A percentile compares a stretch with the other conserved stretches of the same genome.
phyloP scores from a whole-genome alignment of 2,329 filamentous ascomycete species.

The Alternaria consortialis region DNA sequence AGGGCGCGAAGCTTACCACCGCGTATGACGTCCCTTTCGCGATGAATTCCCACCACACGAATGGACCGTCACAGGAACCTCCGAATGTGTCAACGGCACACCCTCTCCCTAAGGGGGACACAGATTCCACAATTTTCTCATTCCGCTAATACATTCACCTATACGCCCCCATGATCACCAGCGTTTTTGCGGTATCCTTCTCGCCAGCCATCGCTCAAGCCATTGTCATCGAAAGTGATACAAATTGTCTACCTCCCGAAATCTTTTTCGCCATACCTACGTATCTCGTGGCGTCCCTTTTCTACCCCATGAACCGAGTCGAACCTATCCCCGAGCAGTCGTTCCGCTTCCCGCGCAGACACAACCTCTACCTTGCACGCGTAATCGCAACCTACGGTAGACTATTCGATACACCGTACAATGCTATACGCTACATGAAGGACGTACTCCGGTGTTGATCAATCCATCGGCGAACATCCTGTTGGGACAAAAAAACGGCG shows the following conservation, averaged over 20 bases:
- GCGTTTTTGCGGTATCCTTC: conserved; percentile 12
- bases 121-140: not conserved
- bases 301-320: conserved; percentile 20
- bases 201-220: conserved; percentile 6
- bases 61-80: not conserved
- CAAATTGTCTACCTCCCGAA: conserved; percentile 3
- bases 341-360: conserved; percentile 28
- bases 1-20: conserved; percentile 5
- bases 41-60: not conserved
- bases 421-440: conserved; percentile 13
- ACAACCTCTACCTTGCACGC: conserved; percentile 21
- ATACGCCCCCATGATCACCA: conserved; percentile 27
- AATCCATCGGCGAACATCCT: conserved; percentile 18
- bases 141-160: conserved; percentile 23
- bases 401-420: conserved; percentile 23
- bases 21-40: not conserved
- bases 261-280: conserved; percentile 23
- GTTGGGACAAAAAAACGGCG: conserved; percentile 18
- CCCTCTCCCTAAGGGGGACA: not conserved
- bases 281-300: conserved; percentile 20
- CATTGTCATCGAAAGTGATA: not conserved
- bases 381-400: conserved; percentile 28
- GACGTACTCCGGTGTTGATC: conserved; percentile 10
- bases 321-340: conserved; percentile 18
- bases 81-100: not conserved